A percentile compares a stretch with the other conserved stretches of the same genome.
Evolutionary conservation across 805 yeast genomes (phyloP).

Genomic region (Wickerhamomyces bovis): DNA sequence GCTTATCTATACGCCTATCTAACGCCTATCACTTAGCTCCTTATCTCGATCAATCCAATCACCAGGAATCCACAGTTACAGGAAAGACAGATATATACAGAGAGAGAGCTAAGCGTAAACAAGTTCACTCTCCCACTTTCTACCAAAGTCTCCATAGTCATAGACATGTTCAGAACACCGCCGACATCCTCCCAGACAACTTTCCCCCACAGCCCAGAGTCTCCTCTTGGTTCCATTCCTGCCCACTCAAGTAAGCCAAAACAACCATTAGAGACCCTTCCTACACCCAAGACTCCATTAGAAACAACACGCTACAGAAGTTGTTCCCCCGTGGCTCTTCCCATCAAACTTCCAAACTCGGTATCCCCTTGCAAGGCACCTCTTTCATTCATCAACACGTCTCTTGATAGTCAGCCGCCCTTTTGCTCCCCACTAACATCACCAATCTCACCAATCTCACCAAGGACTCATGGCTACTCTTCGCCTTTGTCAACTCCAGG

Average conservation of each 20-base stretch:
- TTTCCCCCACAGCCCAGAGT: background rate
- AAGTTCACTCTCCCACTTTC: too few relatives aligned
- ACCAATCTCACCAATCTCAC: background rate
- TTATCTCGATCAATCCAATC: too few relatives aligned
- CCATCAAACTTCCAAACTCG: background rate
- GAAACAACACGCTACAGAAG: background rate
- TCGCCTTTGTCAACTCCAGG: background rate
- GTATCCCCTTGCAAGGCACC: background rate
- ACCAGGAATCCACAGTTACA: too few relatives aligned
- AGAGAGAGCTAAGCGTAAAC: background rate
- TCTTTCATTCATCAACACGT: background rate
- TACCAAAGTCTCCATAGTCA: too few relatives aligned
- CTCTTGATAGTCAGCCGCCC: background rate
- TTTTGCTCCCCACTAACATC: background rate
- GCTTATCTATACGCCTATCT: too few relatives aligned
- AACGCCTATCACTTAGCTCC: too few relatives aligned
- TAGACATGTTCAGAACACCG: background rate
- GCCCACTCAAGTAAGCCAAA: background rate
- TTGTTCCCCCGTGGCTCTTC: background rate
- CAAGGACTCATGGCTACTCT: background rate
- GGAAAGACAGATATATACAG: too few relatives aligned
- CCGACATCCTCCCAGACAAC: background rate
- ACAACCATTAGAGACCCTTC: background rate
- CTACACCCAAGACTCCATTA: background rate
- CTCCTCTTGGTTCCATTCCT: background rate